Base-by-base conservation (phyloP, 1,139 yeast species). In the Kurtzmaniella natalensis region DNA sequence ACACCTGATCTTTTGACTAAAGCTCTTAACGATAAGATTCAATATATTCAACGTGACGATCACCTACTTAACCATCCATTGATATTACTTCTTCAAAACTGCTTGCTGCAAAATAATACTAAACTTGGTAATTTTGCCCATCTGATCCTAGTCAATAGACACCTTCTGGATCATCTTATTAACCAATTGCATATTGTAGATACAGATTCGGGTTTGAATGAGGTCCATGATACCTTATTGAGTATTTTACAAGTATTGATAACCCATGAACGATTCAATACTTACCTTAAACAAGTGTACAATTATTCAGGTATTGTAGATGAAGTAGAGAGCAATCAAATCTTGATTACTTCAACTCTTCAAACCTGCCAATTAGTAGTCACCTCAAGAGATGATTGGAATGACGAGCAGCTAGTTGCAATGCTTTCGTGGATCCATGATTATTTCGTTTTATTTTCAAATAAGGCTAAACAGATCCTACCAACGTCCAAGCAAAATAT, bases 381-480 rank as follows among this genome's bases (percentile, higher is more conserved):
- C 2, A 71, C 81, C 0, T 69, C 76, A 26, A 68, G 59, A 35
- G 72, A 66, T 7, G 59, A 58, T 19, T 80, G 85, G 84, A 64
- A 69, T 36, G 70, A 71, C 32, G 64, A 63, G 33, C 65, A 78
- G 39, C 45, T 77, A 8, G 66, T 74, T 0, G 71, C 70, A 2
- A 59, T 81, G 10, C 55, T 80, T 35, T 60, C 76, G 0, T 81
- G 88, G 87, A 51, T 63, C 13, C 59, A 60, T 39, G 70, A 68
- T 18, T 46, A 70, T 26, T 71, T 66, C 38, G 54, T 55, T 25
- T 37, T 44, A 4, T 44, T 50, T 31, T 25, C 49, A 4, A 10
- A 21, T 2, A 27, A 41, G 33, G 35, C 55, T 9, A 28, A 33
- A 22, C 21, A 17, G 9, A 20, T 29, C 8, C 30, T 48, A 5